Evolutionary conservation across 2,329 filamentous ascomycete species (phyloP).

Genomic region (Fusarium redolens): DNA sequence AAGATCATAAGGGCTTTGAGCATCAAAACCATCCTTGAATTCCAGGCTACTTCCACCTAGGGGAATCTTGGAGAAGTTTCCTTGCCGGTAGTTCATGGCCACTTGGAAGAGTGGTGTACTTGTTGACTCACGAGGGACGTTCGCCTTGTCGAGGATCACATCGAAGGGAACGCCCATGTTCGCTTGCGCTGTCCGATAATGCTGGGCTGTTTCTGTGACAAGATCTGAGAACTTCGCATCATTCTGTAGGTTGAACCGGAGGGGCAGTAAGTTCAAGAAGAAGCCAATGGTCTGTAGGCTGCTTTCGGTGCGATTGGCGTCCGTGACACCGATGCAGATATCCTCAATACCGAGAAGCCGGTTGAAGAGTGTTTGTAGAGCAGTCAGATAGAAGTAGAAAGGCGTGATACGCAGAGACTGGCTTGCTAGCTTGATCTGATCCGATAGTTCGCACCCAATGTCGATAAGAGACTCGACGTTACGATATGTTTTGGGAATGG

Average conservation of each 20-base stretch:
- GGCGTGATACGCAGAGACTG: neutral
- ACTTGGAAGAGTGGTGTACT: neutral
- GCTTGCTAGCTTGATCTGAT: neutral
- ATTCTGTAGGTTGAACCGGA: neutral
- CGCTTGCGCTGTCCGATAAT: neutral
- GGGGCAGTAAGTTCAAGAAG: neutral
- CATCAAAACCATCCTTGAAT: neutral
- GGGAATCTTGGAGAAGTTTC: neutral
- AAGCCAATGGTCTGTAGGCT: neutral
- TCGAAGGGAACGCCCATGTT: neutral
- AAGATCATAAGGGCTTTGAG: neutral
- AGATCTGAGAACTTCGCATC: neutral
- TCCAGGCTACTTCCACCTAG: neutral
- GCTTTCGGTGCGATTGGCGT: neutral
- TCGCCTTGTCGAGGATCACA: neutral
- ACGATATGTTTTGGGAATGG: neutral
- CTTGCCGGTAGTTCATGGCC: neutral
- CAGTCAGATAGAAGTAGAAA: neutral
- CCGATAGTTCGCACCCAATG: neutral
- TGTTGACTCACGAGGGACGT: neutral
- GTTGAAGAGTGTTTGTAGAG: neutral
- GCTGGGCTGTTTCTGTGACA: neutral
- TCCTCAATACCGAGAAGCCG: neutral
- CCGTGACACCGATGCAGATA: neutral
- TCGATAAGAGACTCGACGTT: neutral